Evolutionary conservation across 2,329 filamentous ascomycete genomes (phyloP).

Genomic region (Aspergillus sp.): DNA sequence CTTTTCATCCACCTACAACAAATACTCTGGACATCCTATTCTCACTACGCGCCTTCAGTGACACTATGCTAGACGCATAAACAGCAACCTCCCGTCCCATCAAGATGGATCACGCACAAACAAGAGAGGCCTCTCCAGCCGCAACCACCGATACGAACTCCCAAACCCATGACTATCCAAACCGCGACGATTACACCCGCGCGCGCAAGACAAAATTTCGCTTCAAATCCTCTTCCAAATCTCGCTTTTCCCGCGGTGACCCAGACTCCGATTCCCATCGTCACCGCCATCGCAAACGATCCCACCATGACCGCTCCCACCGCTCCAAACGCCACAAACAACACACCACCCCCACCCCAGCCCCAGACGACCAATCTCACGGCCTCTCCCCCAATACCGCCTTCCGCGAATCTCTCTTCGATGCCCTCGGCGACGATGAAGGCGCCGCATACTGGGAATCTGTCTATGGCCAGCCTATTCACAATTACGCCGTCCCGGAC

Average conservation of each 20-base stretch:
- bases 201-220: slow-evolving; percentile 23
- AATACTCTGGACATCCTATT: background rate
- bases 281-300: background rate
- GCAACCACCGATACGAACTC: background rate
- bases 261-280: slow-evolving; percentile 1
- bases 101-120: background rate
- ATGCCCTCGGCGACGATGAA: slow-evolving; percentile 94
- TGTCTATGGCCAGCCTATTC: slow-evolving; percentile 93
- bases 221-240: slow-evolving; percentile 24
- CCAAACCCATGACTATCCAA: too few species aligned
- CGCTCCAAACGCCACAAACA: slow-evolving; percentile 10
- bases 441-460: slow-evolving; percentile 91
- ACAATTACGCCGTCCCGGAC: slow-evolving; percentile 60
- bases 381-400: slow-evolving; percentile 62
- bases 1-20: background rate
- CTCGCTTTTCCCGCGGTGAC: slow-evolving; percentile 6
- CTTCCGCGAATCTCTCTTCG: slow-evolving; percentile 90
- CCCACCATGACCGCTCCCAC: slow-evolving; percentile 9
- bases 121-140: background rate
- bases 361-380: slow-evolving; percentile 2
- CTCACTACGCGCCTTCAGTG: background rate
- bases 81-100: background rate
- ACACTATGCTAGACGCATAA: background rate
- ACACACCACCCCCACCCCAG: slow-evolving; percentile 1
- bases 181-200: slow-evolving; percentile 8